Percentiles rank a stretch among this genome's conserved stretches.
phyloP scores from a whole-genome alignment of 768 basidiomycete species.

The Psilocybe cyanescens region DNA sequence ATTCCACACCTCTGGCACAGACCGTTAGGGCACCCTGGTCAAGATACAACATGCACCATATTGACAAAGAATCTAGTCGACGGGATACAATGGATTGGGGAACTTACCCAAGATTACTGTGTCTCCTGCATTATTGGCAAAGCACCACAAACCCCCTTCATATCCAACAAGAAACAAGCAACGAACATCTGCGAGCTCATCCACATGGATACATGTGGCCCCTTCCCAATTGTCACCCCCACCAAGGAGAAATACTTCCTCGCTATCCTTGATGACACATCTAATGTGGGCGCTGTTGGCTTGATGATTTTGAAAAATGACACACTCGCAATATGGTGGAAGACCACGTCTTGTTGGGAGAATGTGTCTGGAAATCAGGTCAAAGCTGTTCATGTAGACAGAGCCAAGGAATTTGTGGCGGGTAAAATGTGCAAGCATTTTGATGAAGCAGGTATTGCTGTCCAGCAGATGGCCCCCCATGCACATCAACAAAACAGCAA shows the following conservation, averaged over 20 bases:
- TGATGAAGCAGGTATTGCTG: slow-evolving; percentile 19
- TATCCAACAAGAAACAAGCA: slow-evolving; percentile 9
- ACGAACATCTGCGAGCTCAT: slow-evolving; percentile 20
- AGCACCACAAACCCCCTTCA: slow-evolving; percentile 4
- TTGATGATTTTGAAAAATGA: slow-evolving; percentile 6
- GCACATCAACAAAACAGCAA: slow-evolving; percentile 37
- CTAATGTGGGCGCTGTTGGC: slow-evolving; percentile 17
- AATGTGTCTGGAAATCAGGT: slow-evolving; percentile 11
- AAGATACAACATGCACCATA: slow-evolving; percentile 6
- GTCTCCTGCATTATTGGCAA: slow-evolving; percentile 18
- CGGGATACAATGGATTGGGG: slow-evolving; percentile 6
- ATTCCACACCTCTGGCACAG: slow-evolving; percentile 19
- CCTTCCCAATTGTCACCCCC: slow-evolving; percentile 19
- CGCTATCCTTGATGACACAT: slow-evolving; percentile 21
- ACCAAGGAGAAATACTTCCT: slow-evolving; percentile 20
- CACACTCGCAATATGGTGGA: slow-evolving; percentile 11
- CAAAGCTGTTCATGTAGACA: slow-evolving; percentile 16
- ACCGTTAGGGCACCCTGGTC: slow-evolving; percentile 15
- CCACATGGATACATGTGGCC: slow-evolving; percentile 31
- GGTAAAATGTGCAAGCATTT: slow-evolving; percentile 14
- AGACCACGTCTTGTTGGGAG: slow-evolving; percentile 1
- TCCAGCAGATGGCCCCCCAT: slow-evolving; percentile 31
- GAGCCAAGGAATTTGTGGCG: slow-evolving; percentile 15
- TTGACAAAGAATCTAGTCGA: slow-evolving; percentile 16
- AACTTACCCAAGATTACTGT: slow-evolving; percentile 3